Percentiles rank a stretch among this genome's conserved stretches.
Evolutionary conservation across 441 rosid genomes (phyloP).

Genomic region (Brassica balearica): DNA sequence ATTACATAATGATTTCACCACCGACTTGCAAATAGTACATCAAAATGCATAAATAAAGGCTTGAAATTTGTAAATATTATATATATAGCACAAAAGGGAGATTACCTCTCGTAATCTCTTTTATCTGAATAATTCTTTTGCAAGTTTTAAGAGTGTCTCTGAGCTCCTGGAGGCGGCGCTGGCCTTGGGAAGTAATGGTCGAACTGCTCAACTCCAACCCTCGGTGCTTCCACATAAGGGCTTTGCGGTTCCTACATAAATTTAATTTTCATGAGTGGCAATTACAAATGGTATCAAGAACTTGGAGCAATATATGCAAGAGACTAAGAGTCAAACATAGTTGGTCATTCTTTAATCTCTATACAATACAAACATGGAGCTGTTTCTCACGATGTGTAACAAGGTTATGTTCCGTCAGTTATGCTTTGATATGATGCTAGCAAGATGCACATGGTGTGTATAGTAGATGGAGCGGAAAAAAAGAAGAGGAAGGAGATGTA

Average conservation of each 20-base stretch:
- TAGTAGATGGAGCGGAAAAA: constrained; percentile 14
- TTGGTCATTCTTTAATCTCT: neutral
- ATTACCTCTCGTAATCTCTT: constrained; percentile 8
- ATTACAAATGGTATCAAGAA: neutral
- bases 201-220: constrained; percentile 53
- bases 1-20: constrained; percentile 31
- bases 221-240: constrained; percentile 88
- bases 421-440: constrained; percentile 15
- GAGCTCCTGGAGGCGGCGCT: constrained; percentile 85
- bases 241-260: constrained; percentile 53
- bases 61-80: neutral
- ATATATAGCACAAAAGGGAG: constrained; percentile 23
- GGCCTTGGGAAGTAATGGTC: constrained; percentile 72
- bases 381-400: neutral
- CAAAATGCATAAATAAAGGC: constrained; percentile 13
- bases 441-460: neutral
- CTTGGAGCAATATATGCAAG: no score
- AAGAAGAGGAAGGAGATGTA: constrained; percentile 37
- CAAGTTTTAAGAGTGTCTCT: constrained; percentile 53
- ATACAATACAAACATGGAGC: constrained; percentile 16
- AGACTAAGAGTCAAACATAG: no score
- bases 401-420: constrained; percentile 8
- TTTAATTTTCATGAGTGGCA: constrained; percentile 4
- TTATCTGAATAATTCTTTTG: constrained; percentile 41
- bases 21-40: constrained; percentile 21